phyloP scores from a whole-genome alignment of 371 early-diverging fungal genomes.

The Circinella umbellata region DNA sequence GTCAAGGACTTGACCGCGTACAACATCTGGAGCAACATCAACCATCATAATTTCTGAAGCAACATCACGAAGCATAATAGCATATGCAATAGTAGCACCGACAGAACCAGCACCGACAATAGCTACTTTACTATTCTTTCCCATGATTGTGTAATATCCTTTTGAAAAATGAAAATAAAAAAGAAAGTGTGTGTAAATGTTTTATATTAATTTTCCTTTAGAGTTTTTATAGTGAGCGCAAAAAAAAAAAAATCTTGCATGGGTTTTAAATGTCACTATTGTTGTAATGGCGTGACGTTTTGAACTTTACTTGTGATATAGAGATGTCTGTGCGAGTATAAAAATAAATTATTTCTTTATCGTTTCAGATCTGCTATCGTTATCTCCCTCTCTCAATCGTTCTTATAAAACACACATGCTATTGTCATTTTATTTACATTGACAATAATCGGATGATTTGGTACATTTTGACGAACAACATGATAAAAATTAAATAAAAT shows the following conservation, averaged over 20 bases:
- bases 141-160: background rate
- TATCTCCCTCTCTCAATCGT: too few species aligned
- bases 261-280: constrained; percentile 3
- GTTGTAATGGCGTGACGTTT: constrained; percentile 7
- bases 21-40: constrained; percentile 69
- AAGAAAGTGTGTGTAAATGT: background rate
- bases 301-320: background rate
- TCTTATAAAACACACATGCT: too few species aligned
- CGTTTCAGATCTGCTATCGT: too few species aligned
- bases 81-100: constrained; percentile 77
- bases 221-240: background rate
- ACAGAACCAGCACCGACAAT: constrained; percentile 86
- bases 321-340: background rate
- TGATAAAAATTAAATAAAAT: too few species aligned
- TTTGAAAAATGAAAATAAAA: background rate
- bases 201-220: background rate
- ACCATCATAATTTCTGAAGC: constrained; percentile 75
- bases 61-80: constrained; percentile 69
- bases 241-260: background rate
- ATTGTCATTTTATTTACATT: too few species aligned
- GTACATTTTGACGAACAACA: too few species aligned
- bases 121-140: constrained; percentile 42
- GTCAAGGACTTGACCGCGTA: constrained; percentile 79
- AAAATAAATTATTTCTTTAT: too few species aligned
- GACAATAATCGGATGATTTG: too few species aligned